These are phyloP conservation scores for Tanozyma kutaoensis DNA, from an alignment of 805 yeast species.

Conservation along the genomic window DNA sequence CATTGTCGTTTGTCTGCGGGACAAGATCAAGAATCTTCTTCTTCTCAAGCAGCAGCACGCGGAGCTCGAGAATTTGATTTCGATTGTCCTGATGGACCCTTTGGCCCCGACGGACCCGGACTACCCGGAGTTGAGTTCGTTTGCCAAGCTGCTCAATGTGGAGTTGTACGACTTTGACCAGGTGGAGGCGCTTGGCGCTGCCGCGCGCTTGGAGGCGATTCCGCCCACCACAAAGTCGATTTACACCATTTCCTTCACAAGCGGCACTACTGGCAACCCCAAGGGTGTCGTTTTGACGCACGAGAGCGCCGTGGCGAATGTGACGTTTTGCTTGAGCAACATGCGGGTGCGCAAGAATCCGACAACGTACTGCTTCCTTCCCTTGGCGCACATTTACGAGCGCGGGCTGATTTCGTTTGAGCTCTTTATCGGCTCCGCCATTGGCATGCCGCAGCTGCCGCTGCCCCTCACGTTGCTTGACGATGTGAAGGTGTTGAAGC, in stretches of 20 bases:
- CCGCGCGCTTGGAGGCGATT: conserved; percentile 11
- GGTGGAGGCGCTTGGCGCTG: conserved; percentile 28
- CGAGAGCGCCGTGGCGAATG: conserved; percentile 4
- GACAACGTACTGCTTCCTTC: conserved; percentile 9
- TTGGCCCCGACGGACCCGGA: conserved; percentile 9
- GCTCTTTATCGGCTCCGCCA: conserved; percentile 6
- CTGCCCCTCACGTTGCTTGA: conserved; percentile 41
- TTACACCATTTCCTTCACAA: conserved; percentile 32
- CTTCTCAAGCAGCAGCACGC: conserved; percentile 20
- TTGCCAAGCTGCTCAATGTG: conserved; percentile 3
- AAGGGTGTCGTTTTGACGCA: conserved; percentile 53
- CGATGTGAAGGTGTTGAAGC: conserved; percentile 42
- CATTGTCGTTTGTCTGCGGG: conserved; percentile 38
- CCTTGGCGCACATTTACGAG: conserved; percentile 13
- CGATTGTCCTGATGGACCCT: conserved; percentile 44
- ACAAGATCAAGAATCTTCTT: conserved; percentile 34
- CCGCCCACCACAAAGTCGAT: conserved; percentile 20
- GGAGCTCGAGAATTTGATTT: conserved; percentile 28
- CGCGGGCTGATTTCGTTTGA: conserved; percentile 6
- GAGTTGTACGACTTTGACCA: conserved; percentile 12
- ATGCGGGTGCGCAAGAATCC: conserved; percentile 1
- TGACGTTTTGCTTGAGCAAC: conserved; percentile 3
- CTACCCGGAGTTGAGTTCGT: too few species aligned
- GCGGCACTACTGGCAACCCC: conserved; percentile 61
- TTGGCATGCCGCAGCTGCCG: conserved; percentile 19